A percentile compares a stretch with the other conserved stretches of the same genome.
Conservation (phyloP, 1,139 yeast genomes). For the Lodderomyces metapsilosis region DNA sequence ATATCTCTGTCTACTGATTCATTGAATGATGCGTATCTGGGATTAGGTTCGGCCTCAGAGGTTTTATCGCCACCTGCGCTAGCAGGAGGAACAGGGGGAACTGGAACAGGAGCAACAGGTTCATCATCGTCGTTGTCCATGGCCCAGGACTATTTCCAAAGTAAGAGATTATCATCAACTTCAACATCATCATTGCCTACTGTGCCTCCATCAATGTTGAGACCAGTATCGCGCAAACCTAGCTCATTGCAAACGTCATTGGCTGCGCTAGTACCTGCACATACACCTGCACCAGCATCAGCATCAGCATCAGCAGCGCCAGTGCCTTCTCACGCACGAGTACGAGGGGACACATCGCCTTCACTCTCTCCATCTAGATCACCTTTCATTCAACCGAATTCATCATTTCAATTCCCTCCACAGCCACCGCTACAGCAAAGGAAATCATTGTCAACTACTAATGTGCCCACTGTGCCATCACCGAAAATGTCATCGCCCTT, state of each 20-base stretch:
- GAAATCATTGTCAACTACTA: neutral
- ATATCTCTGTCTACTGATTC: conserved; percentile 29
- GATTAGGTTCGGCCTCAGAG: neutral
- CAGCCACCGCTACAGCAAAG: neutral
- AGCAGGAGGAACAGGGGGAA: no score
- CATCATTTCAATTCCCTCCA: conserved; percentile 8
- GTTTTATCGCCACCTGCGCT: conserved; percentile 4
- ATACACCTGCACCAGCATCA: neutral
- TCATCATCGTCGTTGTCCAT: conserved; percentile 10
- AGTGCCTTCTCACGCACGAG: neutral
- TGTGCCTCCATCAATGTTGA: conserved; percentile 6
- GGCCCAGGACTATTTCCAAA: conserved; percentile 3
- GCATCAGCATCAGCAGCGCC: neutral
- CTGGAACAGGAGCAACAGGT: neutral
- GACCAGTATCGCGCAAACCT: conserved; percentile 22
- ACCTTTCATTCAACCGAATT: conserved; percentile 7
- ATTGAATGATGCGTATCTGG: conserved; percentile 19
- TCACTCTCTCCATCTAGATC: conserved; percentile 10
- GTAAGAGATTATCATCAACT: neutral
- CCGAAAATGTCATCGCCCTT: neutral
- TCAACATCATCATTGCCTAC: conserved; percentile 1
- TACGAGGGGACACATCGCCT: no score
- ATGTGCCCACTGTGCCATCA: neutral
- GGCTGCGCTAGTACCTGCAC: neutral
- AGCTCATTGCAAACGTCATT: conserved; percentile 15